Conservation (phyloP, 106 monocot species). For the Dactylorhiza incarnata region DNA sequence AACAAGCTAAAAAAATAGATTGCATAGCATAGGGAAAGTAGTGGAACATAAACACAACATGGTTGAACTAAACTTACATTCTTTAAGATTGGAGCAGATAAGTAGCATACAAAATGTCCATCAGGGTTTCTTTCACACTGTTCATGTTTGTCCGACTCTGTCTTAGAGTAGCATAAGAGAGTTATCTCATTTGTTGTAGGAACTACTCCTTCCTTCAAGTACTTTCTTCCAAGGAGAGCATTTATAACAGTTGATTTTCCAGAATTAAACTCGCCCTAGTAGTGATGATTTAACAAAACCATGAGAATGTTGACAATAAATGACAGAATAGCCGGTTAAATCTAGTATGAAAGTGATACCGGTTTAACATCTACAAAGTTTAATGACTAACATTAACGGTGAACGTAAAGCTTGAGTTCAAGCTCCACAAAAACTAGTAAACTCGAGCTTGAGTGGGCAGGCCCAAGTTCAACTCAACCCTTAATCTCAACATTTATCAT, state of each 20-base stretch:
- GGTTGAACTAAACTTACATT: constrained; percentile 51
- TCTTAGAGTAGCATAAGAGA: constrained; percentile 75
- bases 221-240: constrained; percentile 89
- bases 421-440: too few species aligned
- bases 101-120: constrained; percentile 87
- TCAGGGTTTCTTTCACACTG: constrained; percentile 84
- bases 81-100: constrained; percentile 73
- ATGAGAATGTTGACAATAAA: background rate
- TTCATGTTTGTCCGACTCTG: constrained; percentile 47
- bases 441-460: too few species aligned
- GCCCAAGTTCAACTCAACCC: too few species aligned
- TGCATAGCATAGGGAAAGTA: background rate
- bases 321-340: background rate
- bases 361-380: background rate
- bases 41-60: background rate
- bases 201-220: constrained; percentile 86
- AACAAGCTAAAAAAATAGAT: background rate
- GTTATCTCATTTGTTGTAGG: constrained; percentile 98
- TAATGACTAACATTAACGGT: background rate
- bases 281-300: background rate
- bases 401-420: too few species aligned
- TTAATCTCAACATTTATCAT: too few species aligned
- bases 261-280: constrained; percentile 95
- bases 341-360: background rate
- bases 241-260: constrained; percentile 97